These are phyloP conservation scores for Aspergillus proliferans DNA, from an alignment of 2,329 filamentous ascomycete species.

Conservation along the genomic window DNA sequence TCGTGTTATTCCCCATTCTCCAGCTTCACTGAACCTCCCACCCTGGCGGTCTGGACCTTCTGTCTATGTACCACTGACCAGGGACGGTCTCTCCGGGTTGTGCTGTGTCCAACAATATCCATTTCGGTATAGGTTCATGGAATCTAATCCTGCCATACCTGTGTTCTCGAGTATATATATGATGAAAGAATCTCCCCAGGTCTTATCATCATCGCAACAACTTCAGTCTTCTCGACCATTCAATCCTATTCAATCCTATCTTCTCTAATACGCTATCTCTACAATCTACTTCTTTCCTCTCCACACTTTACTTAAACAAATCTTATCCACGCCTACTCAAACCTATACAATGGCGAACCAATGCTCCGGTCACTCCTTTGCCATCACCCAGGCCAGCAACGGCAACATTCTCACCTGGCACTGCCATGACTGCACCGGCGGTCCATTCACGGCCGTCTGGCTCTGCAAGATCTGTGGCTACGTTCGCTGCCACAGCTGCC, in stretches of 20 bases:
- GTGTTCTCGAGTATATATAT: too few species aligned
- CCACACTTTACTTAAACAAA: not conserved
- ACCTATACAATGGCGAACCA: constrained; percentile 32
- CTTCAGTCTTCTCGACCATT: too few species aligned
- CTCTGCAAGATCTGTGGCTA: constrained; percentile 38
- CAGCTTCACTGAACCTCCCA: not conserved
- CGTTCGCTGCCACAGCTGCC: constrained; percentile 36
- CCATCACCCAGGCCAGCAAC: constrained; percentile 36
- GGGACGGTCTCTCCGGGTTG: not conserved
- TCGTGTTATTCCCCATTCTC: not conserved
- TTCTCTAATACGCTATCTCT: not conserved
- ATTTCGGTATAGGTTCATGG: not conserved
- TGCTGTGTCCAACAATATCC: too few species aligned
- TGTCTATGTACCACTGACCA: not conserved
- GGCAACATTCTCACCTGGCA: constrained; percentile 39
- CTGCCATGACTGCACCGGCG: constrained; percentile 38
- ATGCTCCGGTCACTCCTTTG: constrained; percentile 34
- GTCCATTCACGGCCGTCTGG: constrained; percentile 38
- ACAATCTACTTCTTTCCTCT: not conserved
- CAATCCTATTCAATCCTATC: too few species aligned
- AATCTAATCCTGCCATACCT: not conserved
- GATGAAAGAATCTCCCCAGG: too few species aligned
- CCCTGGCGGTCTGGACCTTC: not conserved
- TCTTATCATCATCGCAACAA: too few species aligned
- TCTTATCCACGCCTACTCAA: not conserved